These are phyloP conservation scores for Euphorbia corollata DNA, from an alignment of 441 rosid genomes.

Conservation along the genomic window DNA sequence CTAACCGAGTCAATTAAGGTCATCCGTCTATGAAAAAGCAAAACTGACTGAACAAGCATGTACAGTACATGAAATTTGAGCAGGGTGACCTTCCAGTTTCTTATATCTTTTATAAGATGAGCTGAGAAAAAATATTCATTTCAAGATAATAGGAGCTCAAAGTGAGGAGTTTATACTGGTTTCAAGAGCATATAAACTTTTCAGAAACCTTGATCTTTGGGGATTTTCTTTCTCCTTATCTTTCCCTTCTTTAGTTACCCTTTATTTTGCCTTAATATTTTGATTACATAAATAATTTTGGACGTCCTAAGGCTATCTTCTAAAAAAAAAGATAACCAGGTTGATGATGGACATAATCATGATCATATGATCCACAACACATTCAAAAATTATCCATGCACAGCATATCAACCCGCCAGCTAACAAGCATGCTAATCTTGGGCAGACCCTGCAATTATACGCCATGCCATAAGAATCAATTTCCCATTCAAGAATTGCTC, in stretches of 20 bases:
- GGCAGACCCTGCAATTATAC: conserved; percentile 66
- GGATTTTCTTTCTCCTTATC: neutral
- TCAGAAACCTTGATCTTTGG: neutral
- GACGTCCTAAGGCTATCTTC: conserved; percentile 27
- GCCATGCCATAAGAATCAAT: conserved; percentile 71
- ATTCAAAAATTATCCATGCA: conserved; percentile 45
- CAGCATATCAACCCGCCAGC: conserved; percentile 74
- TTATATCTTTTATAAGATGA: too few relatives aligned
- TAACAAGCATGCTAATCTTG: conserved; percentile 69
- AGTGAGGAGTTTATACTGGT: neutral
- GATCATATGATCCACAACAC: conserved; percentile 34
- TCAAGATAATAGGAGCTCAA: neutral
- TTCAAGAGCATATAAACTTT: neutral
- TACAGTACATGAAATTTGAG: conserved; percentile 16
- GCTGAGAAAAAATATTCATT: neutral
- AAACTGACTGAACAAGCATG: conserved; percentile 12
- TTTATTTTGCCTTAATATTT: neutral
- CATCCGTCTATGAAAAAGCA: conserved; percentile 12
- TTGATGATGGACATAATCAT: conserved; percentile 18
- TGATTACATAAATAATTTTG: conserved; percentile 14
- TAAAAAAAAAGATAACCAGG: conserved; percentile 22
- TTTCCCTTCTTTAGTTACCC: neutral
- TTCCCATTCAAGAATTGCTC: conserved; percentile 33
- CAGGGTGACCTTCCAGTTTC: neutral
- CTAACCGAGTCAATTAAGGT: conserved; percentile 16